Evolutionary conservation across 2,329 filamentous ascomycete species (phyloP).

Genomic region (Apiospora hydei): DNA sequence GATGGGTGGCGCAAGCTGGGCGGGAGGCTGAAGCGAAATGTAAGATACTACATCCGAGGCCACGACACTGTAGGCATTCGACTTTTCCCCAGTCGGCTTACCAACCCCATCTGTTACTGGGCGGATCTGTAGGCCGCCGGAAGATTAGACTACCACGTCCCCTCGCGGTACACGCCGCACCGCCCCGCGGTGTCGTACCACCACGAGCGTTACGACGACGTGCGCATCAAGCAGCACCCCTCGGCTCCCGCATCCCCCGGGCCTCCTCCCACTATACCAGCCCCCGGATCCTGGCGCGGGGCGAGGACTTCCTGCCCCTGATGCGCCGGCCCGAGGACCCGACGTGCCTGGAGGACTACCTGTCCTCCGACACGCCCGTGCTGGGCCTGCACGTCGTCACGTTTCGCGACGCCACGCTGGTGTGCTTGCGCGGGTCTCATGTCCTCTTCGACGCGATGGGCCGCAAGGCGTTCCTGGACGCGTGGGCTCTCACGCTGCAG

Average conservation of each 20-base stretch:
- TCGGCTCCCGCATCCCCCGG: slow-evolving; percentile 49
- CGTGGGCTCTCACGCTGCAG: slow-evolving; percentile 55
- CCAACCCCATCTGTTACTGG: neutral
- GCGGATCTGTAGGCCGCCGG: neutral
- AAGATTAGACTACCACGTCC: neutral
- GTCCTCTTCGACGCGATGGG: slow-evolving; percentile 56
- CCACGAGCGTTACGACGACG: neutral
- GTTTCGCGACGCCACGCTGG: slow-evolving; percentile 58
- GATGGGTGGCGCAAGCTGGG: slow-evolving; percentile 39
- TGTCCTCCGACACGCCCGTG: slow-evolving; percentile 48
- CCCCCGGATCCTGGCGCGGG: slow-evolving; percentile 40
- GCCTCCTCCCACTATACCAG: slow-evolving; percentile 36
- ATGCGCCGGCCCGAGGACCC: slow-evolving; percentile 37
- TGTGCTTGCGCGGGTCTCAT: slow-evolving; percentile 56
- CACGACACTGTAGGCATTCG: too few relatives aligned
- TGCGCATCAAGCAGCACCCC: neutral
- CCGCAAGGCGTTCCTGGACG: slow-evolving; percentile 48
- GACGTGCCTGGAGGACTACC: slow-evolving; percentile 47
- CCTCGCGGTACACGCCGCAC: neutral
- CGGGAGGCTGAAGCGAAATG: slow-evolving; percentile 27
- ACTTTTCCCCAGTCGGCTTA: neutral
- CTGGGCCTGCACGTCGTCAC: slow-evolving; percentile 55
- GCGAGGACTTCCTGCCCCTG: slow-evolving; percentile 37
- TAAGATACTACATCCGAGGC: neutral
- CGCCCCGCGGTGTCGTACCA: slow-evolving; percentile 19